Base-by-base conservation (phyloP, 192 early-diverging fungal species). In the Phlyctochytrium arcticum region DNA sequence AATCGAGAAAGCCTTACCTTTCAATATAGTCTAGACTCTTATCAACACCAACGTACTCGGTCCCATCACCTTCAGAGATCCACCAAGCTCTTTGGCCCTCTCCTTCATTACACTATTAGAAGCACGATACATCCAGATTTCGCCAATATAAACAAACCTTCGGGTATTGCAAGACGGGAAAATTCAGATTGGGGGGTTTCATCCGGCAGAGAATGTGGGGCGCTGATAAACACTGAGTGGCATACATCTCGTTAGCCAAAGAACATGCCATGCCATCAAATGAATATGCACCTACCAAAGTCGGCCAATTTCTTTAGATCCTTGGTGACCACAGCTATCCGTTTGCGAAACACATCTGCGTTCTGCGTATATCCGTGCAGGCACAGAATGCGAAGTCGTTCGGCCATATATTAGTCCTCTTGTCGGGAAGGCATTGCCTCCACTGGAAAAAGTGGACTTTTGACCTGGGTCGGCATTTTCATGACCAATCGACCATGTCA, bases 291-390 rank as follows among this genome's bases (percentile, higher is more conserved):
- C 61, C 9, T 19, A 63, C 61, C 64, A 48, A 67, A 57, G 4
- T 69, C 65, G 8, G 66, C 63, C 7, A 54, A 19, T 21, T 66
- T 44, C 46, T 74, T 66, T 56, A 62, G 9, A 34, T 66, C 65
- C 39, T 62, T 65, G 23, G 31, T n/a, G 2, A 75, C n/a, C 17
- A 67, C 63, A 29, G 59, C 63, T n/a, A 62, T 67, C 5, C 76
- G 58, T 21, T 59, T 59, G 2, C 69, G 56, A 37, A 76, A 79
- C 4, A 79, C 57, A 17, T 36, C 36, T 6, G 44, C 76, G 54
- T 78, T 79, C 54, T 80, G 78, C 9, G 70, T 64, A 64, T 79
- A 80, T 4, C 79, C 79, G 61, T 80, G 79, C 23, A 80, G 54
- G 36, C 74, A 77, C 0, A 80, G 62, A 26, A 80, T 73, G 17